Evolutionary conservation across 208 protist species (phyloP).

Genomic region (Lotmaria passim): DNA sequence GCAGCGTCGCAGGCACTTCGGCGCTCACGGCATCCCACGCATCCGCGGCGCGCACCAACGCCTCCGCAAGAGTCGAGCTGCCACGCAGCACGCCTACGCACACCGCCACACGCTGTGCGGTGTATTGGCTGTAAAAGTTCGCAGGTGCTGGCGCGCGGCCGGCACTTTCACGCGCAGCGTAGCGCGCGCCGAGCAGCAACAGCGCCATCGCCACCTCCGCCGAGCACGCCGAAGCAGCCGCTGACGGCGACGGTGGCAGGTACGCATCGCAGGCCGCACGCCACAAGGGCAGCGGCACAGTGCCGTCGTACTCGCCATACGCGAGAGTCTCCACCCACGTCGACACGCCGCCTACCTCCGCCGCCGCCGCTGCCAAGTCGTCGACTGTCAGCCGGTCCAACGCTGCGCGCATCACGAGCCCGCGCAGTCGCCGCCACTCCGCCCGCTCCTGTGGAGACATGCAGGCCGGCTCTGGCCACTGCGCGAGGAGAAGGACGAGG

Average conservation of each 20-base stretch:
- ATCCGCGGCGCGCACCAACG: conserved; percentile 22
- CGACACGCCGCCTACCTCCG: not conserved
- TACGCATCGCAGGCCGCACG: conserved; percentile 20
- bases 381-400: conserved; percentile 24
- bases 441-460: not conserved
- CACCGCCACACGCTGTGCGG: conserved; percentile 24
- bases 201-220: conserved; percentile 25
- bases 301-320: conserved; percentile 40
- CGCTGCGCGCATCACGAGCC: conserved; percentile 41
- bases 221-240: not conserved
- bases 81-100: conserved; percentile 11
- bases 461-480: conserved; percentile 15
- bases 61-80: not conserved
- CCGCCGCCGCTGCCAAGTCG: conserved; percentile 20
- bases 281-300: conserved; percentile 55
- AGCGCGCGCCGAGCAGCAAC: conserved; percentile 31
- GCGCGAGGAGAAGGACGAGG: conserved; percentile 24
- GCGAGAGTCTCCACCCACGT: conserved; percentile 54
- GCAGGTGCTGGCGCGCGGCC: not conserved
- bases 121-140: conserved; percentile 24
- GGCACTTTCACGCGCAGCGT: not conserved
- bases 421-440: conserved; percentile 74
- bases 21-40: conserved; percentile 23
- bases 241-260: not conserved
- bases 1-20: conserved; percentile 13